Evolutionary conservation across 139 green algal species (phyloP), one percentile per base, ranked within the genome.

Genomic region (Tetradesmus lagerheimii): DNA sequence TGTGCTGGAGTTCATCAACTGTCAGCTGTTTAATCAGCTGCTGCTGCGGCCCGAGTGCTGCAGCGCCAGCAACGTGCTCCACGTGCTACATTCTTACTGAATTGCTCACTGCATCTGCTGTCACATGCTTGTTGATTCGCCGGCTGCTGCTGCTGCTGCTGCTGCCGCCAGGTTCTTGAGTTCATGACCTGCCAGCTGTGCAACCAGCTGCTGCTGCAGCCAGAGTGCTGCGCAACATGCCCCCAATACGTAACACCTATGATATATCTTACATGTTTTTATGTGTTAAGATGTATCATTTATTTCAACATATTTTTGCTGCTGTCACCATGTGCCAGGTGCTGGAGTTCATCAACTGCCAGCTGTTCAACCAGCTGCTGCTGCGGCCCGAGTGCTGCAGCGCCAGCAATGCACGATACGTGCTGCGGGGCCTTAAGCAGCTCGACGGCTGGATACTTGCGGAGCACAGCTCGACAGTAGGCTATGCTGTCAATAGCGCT

Each of bases 121-220:
- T n/a, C n/a, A n/a, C n/a, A n/a, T n/a, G n/a, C n/a, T n/a, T n/a
- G n/a, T n/a, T n/a, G n/a, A n/a, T n/a, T n/a, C n/a, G n/a, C n/a
- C n/a, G n/a, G n/a, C n/a, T n/a, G n/a, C n/a, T n/a, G n/a, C n/a
- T n/a, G n/a, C n/a, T n/a, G n/a, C n/a, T n/a, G n/a, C n/a, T n/a
- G n/a, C n/a, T n/a, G n/a, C n/a, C 23, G 9, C 89, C 96, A 98
- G 95, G 93, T 99, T 18, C 97, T 99, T 83, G 94, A 92, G 31
- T 99, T 99, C 90, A 93, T 99, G 87, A 98, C 99, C 93, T 95
- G 98, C 62, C 95, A 98, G 94, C 95, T 99, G 34, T 99, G 98
- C 94, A 99, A 99, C 95, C 88, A 91, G 94, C 94, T 99, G 91
- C 95, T 99, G 92, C 95, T 99, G 90, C 95, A 97, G 18, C 96